A percentile compares a stretch with the other conserved stretches of the same genome.
phyloP scores from a whole-genome alignment of 345 rosid genomes.

The Clarkia xantiana region DNA sequence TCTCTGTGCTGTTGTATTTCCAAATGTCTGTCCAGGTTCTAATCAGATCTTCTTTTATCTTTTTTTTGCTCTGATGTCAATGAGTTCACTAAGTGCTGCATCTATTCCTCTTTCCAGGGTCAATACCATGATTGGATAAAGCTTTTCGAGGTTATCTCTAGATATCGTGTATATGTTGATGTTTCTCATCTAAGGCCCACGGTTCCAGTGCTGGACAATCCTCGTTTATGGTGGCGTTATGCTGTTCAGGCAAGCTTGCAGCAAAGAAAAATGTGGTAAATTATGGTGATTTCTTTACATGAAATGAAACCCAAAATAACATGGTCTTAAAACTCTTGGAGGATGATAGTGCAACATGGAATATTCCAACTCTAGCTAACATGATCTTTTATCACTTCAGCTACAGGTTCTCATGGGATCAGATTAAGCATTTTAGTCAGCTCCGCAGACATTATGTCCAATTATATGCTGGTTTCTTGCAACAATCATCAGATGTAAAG shows the following conservation, averaged over 20 bases:
- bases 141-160: slow-evolving; percentile 78
- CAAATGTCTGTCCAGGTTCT: too few relatives aligned
- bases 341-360: too few relatives aligned
- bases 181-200: slow-evolving; percentile 81
- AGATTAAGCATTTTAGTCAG: slow-evolving; percentile 57
- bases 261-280: slow-evolving; percentile 76
- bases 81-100: slow-evolving; percentile 4
- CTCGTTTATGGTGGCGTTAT: slow-evolving; percentile 83
- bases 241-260: slow-evolving; percentile 77
- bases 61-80: not conserved
- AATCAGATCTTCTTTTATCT: not conserved
- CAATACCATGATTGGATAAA: slow-evolving; percentile 98
- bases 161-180: slow-evolving; percentile 68
- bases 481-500: slow-evolving; percentile 39
- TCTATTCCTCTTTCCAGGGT: slow-evolving; percentile 33
- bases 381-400: slow-evolving; percentile 27
- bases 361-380: slow-evolving; percentile 7
- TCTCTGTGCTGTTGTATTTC: too few relatives aligned
- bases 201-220: slow-evolving; percentile 53
- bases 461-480: slow-evolving; percentile 66
- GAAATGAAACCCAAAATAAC: not conserved
- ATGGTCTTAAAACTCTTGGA: not conserved
- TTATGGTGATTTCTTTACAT: too few relatives aligned
- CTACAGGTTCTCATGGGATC: slow-evolving; percentile 85
- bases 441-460: slow-evolving; percentile 79